These are phyloP conservation scores for Ceriops decandra DNA, from an alignment of 345 rosid genomes.

Conservation along the genomic window DNA sequence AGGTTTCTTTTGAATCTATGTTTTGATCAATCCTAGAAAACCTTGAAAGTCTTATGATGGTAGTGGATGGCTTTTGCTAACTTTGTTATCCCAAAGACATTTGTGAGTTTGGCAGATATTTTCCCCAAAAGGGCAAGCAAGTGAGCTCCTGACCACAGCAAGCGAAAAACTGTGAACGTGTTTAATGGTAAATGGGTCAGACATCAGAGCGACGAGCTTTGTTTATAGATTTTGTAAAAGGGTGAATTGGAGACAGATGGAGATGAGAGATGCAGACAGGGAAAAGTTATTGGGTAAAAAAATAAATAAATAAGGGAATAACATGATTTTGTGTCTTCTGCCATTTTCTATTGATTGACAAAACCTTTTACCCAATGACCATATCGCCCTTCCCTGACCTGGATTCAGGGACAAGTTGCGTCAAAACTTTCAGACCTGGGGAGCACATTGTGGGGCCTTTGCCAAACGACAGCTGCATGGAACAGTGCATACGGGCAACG, in stretches of 20 bases:
- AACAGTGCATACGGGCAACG: not conserved
- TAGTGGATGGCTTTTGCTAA: slow-evolving; percentile 17
- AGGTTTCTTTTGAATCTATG: slow-evolving; percentile 15
- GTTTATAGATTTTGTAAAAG: slow-evolving; percentile 23
- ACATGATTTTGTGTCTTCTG: slow-evolving; percentile 45
- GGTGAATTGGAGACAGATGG: slow-evolving; percentile 12
- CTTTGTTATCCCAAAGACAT: not conserved
- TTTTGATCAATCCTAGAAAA: slow-evolving; percentile 37
- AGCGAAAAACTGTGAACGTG: not conserved
- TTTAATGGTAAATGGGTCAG: slow-evolving; percentile 10
- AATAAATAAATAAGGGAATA: slow-evolving; percentile 20
- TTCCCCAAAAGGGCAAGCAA: slow-evolving; percentile 26
- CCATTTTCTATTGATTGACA: slow-evolving; percentile 46
- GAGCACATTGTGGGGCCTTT: not conserved
- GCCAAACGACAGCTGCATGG: not conserved
- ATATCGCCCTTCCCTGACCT: slow-evolving; percentile 16
- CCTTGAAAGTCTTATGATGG: slow-evolving; percentile 33
- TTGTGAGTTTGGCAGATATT: slow-evolving; percentile 14
- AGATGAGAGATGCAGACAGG: slow-evolving; percentile 31
- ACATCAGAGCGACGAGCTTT: not conserved
- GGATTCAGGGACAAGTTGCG: not conserved
- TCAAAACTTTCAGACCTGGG: not conserved
- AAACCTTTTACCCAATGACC: slow-evolving; percentile 39
- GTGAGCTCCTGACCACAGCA: slow-evolving; percentile 10
- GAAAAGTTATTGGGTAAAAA: slow-evolving; percentile 26